Base-by-base conservation (phyloP, 2,329 filamentous ascomycete genomes). In the Neopestalotiopsis sp. region DNA sequence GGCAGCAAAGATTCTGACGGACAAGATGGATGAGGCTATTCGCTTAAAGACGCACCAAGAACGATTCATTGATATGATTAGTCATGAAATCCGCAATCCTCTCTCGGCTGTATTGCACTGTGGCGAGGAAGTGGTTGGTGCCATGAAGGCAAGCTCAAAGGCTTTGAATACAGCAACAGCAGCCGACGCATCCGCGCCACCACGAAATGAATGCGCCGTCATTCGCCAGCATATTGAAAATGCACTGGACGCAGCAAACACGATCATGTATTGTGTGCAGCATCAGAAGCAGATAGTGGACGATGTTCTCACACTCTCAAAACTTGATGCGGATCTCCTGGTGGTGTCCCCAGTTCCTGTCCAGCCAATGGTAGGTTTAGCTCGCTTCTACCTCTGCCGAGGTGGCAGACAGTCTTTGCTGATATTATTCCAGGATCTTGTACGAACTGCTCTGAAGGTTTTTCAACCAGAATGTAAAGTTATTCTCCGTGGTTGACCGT, bases 201-300 rank as follows among this genome's bases (percentile, higher is more conserved):
- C 17, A n/a, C n/a, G 20, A 5, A 28, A 45, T 7, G 56, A 24
- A 30, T 4, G 30, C 14, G 24, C 17, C 17, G 32, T 52, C 13
- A 17, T 67, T 24, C 13, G 45, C 17, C 58, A 63, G 40, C 66
- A 67, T 17, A 76, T 93, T 3, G 81, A 83, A 7, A 88, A 86
- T 73, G 90, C 90, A 69, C 87, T 93, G 61, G 92, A 94, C 72
- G 91, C 91, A 17, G 91, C 92, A 2, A 90, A 94, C 75, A 95
- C 91, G 0, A 95, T 96, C 70, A 88, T 90, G 32, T 86, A 92
- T 10, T 95, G 93, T 73, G 91, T 92, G 1, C 90, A 93, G 73
- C 92, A 95, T 78, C 93, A 95, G 76, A 94, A 94, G 79, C 84
- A 90, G 9, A 93, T 94, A 59, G 90, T 93, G n/a, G 91, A 93